A percentile compares a stretch with the other conserved stretches of the same genome.
Evolutionary conservation across 2,329 filamentous ascomycete species (phyloP).

Genomic region (Trichoderma sp.): DNA sequence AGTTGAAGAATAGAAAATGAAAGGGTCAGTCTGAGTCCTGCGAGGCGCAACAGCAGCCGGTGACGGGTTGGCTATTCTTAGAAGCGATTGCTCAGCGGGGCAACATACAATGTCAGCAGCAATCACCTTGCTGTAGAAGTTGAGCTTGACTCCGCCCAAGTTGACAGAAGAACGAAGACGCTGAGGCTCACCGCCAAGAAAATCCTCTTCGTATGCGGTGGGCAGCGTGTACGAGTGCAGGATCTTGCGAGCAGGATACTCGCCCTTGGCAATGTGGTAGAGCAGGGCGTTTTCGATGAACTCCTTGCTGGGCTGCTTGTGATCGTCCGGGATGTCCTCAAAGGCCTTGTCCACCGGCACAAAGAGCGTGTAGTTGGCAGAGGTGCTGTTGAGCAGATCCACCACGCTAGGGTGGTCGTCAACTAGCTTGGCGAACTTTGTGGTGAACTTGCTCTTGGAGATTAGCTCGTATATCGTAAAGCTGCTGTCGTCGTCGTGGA

Average conservation of each 20-base stretch:
- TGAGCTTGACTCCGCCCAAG: slow-evolving; percentile 63
- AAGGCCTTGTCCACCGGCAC: slow-evolving; percentile 77
- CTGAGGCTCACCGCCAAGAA: slow-evolving; percentile 65
- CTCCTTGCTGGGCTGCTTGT: slow-evolving; percentile 65
- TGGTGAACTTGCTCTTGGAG: slow-evolving; percentile 70
- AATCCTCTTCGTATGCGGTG: slow-evolving; percentile 57
- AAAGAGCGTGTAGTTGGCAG: slow-evolving; percentile 75
- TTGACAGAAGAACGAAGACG: slow-evolving; percentile 67
- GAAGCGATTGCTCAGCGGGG: slow-evolving; percentile 9
- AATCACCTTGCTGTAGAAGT: slow-evolving; percentile 72
- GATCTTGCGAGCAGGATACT: slow-evolving; percentile 64
- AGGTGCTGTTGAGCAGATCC: slow-evolving; percentile 68
- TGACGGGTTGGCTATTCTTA: slow-evolving; percentile 6
- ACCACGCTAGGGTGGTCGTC: slow-evolving; percentile 70
- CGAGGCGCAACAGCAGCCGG: neutral
- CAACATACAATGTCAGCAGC: slow-evolving; percentile 63
- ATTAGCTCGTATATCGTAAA: slow-evolving; percentile 73
- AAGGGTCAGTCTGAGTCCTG: slow-evolving; percentile 1
- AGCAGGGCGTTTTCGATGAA: slow-evolving; percentile 63
- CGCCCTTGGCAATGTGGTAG: slow-evolving; percentile 71
- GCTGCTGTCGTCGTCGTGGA: slow-evolving; percentile 33
- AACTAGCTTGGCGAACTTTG: slow-evolving; percentile 72
- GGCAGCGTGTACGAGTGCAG: slow-evolving; percentile 71
- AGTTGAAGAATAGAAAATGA: neutral
- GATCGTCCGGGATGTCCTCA: slow-evolving; percentile 52